A percentile compares a stretch with the other conserved stretches of the same genome.
Evolutionary conservation across 75 land plant genomes (phyloP).

Genomic region (Adiantum capillusveneris): DNA sequence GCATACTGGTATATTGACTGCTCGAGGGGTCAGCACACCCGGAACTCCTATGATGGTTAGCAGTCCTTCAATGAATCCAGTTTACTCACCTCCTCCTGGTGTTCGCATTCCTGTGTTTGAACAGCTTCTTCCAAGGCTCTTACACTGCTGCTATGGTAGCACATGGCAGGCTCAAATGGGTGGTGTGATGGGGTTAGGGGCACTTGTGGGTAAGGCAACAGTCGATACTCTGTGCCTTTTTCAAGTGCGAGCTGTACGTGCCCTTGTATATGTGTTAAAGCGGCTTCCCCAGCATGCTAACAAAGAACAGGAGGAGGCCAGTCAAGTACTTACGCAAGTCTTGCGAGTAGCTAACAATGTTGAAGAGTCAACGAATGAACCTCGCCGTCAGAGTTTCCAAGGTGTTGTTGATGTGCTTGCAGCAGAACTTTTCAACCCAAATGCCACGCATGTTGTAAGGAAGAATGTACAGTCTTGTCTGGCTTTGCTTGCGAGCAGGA

Average conservation of each 20-base stretch:
- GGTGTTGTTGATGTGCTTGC: constrained; percentile 96
- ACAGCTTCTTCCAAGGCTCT: constrained; percentile 92
- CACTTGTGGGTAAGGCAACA: constrained; percentile 97
- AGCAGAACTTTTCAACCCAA: constrained; percentile 88
- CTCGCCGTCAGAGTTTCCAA: constrained; percentile 86
- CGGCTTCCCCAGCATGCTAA: constrained; percentile 89
- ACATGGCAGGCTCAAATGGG: constrained; percentile 99
- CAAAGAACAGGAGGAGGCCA: constrained; percentile 95
- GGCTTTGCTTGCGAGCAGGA: constrained; percentile 92
- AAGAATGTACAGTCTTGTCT: constrained; percentile 94
- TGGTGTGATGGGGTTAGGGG: constrained; percentile 98
- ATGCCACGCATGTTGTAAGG: constrained; percentile 79
- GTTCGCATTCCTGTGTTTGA: constrained; percentile 93
- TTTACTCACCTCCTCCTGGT: constrained; percentile 98
- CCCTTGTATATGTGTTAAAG: constrained; percentile 88
- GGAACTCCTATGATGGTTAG: constrained; percentile 99
- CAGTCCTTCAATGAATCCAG: constrained; percentile 96
- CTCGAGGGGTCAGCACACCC: constrained; percentile 71
- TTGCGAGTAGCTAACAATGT: constrained; percentile 99
- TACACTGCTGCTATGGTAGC: constrained; percentile 97
- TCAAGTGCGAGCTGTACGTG: constrained; percentile 86
- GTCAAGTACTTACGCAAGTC: constrained; percentile 96
- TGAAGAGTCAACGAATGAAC: constrained; percentile 92
- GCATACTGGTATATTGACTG: constrained; percentile 56
- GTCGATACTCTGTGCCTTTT: constrained; percentile 86